Evolutionary conservation across 2,329 filamentous ascomycete species (phyloP), one percentile per base, ranked within the genome.

Genomic region (Epichloe brachyelytri): DNA sequence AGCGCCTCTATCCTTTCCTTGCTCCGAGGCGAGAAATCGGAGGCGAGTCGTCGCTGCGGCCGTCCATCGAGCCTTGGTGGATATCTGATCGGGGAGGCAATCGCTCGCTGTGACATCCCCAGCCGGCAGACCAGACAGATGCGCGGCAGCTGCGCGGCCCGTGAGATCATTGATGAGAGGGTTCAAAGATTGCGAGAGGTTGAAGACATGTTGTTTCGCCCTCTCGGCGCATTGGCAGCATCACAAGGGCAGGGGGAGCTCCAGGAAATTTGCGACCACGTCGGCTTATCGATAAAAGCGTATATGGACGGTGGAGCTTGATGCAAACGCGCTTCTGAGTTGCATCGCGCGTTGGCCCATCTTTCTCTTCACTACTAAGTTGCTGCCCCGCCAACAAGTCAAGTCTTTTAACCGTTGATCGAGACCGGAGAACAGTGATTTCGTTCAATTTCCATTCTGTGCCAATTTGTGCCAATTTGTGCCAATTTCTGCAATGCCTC

Each of bases 71-170:
- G 49, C 43, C 26, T 53, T 7, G 47, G 30, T 53, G 56, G 30
- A 56, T 30, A 37, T 33, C 26, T 5, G 51, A 52, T 49, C 33
- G 8, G 37, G 4, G 49, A 44, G 3, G 49, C 43, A 8, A 54
- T 47, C 37, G 52, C 57, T 56, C 58, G 59, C 45, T 57, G 59
- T 3, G 56, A 49, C 17, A 69, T 51, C 51, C 63, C 59, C 20
- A 59, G 56, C 43, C 63, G 63, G 54, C 68, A 70, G 58, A 58
- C 58, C 45, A 62, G 57, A 54, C 65, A 68, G 36, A 68, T 58
- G 38, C 61, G 64, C 61, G 65, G 60, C 54, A 62, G 58, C 48
- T 60, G 56, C 8, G 53, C 58, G 52, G 62, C 62, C 55, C 63
- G 64, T 19, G 66, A 63, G 55, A 70, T 59, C 68, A 71, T 71